Conservation (phyloP, 2,329 filamentous ascomycete species). For the Curvularia spicifera region DNA sequence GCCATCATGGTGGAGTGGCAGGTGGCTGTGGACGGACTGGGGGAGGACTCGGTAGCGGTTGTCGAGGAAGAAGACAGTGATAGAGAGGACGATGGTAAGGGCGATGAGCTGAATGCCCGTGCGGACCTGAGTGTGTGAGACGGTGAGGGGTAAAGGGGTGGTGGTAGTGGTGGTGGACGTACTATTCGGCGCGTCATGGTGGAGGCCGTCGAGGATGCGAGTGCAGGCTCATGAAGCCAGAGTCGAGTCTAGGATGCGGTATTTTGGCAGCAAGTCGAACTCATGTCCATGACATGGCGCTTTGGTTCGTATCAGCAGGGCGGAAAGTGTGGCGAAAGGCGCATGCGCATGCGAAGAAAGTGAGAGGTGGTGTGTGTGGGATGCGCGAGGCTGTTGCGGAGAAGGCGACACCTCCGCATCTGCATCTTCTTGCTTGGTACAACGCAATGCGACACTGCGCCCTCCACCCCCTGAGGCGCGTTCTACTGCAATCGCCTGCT, state of each 20-base stretch:
- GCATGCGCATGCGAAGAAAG: slow-evolving; percentile 13
- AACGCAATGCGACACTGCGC: slow-evolving; percentile 30
- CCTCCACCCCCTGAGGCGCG: slow-evolving; percentile 8
- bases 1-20: slow-evolving; percentile 81
- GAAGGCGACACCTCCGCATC: slow-evolving; percentile 23
- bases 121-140: slow-evolving; percentile 50
- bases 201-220: slow-evolving; percentile 21
- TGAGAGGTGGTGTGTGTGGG: slow-evolving; percentile 6
- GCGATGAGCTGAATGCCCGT: slow-evolving; percentile 78
- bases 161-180: slow-evolving; percentile 12
- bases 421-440: slow-evolving; percentile 18
- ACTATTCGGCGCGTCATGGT: slow-evolving; percentile 52
- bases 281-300: slow-evolving; percentile 25
- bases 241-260: slow-evolving; percentile 11
- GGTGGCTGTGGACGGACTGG: slow-evolving; percentile 81
- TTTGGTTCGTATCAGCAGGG: neutral
- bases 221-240: slow-evolving; percentile 21
- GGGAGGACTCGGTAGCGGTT: slow-evolving; percentile 87
- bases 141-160: neutral
- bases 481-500: slow-evolving; percentile 3
- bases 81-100: slow-evolving; percentile 66
- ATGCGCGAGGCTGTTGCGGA: slow-evolving; percentile 16
- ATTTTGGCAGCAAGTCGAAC: slow-evolving; percentile 6
- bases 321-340: slow-evolving; percentile 11
- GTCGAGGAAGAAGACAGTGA: slow-evolving; percentile 83